A percentile compares a stretch with the other conserved stretches of the same genome.
phyloP scores from a whole-genome alignment of 2,329 filamentous ascomycete species.

The Cucurbitaria berberidis region DNA sequence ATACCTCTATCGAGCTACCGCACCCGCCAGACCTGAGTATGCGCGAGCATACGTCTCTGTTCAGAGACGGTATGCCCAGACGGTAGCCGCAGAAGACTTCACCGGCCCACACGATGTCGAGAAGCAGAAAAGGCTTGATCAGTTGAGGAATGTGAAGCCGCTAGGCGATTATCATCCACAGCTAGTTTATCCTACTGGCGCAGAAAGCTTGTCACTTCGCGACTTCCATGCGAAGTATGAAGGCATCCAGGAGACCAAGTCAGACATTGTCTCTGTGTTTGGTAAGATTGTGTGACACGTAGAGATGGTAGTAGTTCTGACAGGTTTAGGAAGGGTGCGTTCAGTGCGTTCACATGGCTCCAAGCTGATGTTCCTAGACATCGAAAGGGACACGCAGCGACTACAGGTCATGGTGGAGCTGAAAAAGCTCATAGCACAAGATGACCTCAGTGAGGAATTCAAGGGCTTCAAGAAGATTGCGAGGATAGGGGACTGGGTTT shows the following conservation, averaged over 20 bases:
- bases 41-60: slow-evolving; percentile 58
- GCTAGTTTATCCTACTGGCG: slow-evolving; percentile 29
- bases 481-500: slow-evolving; percentile 82
- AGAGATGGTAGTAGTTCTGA: slow-evolving; percentile 26
- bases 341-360: slow-evolving; percentile 74
- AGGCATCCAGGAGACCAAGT: slow-evolving; percentile 29
- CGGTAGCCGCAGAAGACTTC: slow-evolving; percentile 24
- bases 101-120: slow-evolving; percentile 51
- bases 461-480: slow-evolving; percentile 69
- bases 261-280: slow-evolving; percentile 43
- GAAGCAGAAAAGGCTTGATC: slow-evolving; percentile 60
- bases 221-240: slow-evolving; percentile 42
- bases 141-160: slow-evolving; percentile 58
- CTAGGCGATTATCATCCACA: slow-evolving; percentile 65
- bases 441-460: slow-evolving; percentile 54
- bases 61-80: slow-evolving; percentile 40
- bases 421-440: slow-evolving; percentile 53
- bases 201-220: slow-evolving; percentile 28
- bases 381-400: slow-evolving; percentile 73
- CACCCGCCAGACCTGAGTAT: slow-evolving; percentile 51
- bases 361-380: slow-evolving; percentile 83
- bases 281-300: slow-evolving; percentile 32
- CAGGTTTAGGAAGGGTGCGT: slow-evolving; percentile 71
- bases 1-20: slow-evolving; percentile 56
- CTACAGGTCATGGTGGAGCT: slow-evolving; percentile 80